Base-by-base conservation (phyloP, 2,329 filamentous ascomycete species). In the Xylariaceae sp. region DNA sequence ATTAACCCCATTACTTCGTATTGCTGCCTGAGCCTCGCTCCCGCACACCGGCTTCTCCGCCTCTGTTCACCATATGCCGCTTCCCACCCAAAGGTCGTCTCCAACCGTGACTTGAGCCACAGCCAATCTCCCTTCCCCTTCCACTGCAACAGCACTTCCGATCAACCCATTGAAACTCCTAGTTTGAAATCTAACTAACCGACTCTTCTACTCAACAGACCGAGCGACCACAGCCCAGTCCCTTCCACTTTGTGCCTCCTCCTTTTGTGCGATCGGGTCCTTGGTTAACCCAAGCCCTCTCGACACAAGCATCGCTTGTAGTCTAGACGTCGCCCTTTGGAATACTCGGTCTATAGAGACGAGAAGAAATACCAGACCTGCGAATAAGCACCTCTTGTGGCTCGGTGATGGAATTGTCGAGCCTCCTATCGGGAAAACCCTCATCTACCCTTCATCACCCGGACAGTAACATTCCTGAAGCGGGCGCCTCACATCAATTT, bases 341-440 rank as follows among this genome's bases (percentile, higher is more conserved):
- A 26, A 26, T 6, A 26, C 6, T 26, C 22, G 22, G 22, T 6
- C 6, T 26, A 26, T 26, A 26, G 22, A 26, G 6, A 26, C 22
- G 11, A 11, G 30, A 8, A 8, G 7, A 7, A n/a, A 6, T 32
- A 32, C 16, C 6, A 6, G 16, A 15, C 30, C 30, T 32, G 15
- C 30, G 6, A 13, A n/a, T n/a, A 7, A 6, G 6, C 41, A 38
- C 29, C 37, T 39, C 40, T 42, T 35, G 4, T 41, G 37, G 45
- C 44, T 39, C 39, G 50, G 56, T 50, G 46, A 62, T 65, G 59
- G 53, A 59, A 57, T 50, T 58, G 48, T 56, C 55, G 43, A 57
- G 49, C 47, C 49, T 60, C 37, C 46, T 56, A 35, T 50, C 57
- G 45, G 48, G 44, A 45, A 56, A 54, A 39, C 44, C 59, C 39